phyloP scores from a whole-genome alignment of 768 basidiomycete genomes.

The Suillus spraguei region DNA sequence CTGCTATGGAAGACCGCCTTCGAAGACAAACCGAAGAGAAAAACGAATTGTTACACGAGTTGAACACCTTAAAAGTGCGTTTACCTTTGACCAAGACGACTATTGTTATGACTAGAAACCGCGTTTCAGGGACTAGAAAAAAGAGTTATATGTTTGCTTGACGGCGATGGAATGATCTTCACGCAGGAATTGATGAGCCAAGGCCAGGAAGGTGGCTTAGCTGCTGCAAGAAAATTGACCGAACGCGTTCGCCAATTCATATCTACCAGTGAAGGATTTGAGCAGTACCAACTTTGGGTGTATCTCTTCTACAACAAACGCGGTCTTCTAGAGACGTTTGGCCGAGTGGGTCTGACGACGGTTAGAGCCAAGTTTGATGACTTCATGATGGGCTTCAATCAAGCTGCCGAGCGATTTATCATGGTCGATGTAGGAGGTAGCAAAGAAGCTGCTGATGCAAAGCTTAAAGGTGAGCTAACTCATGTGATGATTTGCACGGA shows the following conservation, averaged over 20 bases:
- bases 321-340: slow-evolving; percentile 56
- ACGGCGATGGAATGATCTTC: slow-evolving; percentile 69
- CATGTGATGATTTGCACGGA: not conserved
- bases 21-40: slow-evolving; percentile 19
- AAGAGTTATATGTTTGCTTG: slow-evolving; percentile 51
- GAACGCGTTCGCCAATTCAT: slow-evolving; percentile 31
- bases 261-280: slow-evolving; percentile 21
- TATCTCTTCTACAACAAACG: slow-evolving; percentile 67
- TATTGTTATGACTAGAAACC: slow-evolving; percentile 9
- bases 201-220: slow-evolving; percentile 60
- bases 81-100: not conserved
- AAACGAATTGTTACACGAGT: slow-evolving; percentile 25
- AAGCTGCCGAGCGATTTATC: slow-evolving; percentile 64
- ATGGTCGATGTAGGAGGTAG: slow-evolving; percentile 71
- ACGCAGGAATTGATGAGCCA: slow-evolving; percentile 50
- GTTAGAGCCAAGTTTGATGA: slow-evolving; percentile 55
- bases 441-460: slow-evolving; percentile 77
- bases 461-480: slow-evolving; percentile 61
- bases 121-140: slow-evolving; percentile 30
- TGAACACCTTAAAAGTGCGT: slow-evolving; percentile 30
- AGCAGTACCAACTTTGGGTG: slow-evolving; percentile 54
- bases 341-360: slow-evolving; percentile 33
- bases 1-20: slow-evolving; percentile 23
- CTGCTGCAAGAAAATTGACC: slow-evolving; percentile 52
- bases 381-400: slow-evolving; percentile 71